Evolutionary conservation across 1,139 yeast genomes (phyloP), one percentile per base, ranked within the genome.

Genomic region (Hansenula sp.): DNA sequence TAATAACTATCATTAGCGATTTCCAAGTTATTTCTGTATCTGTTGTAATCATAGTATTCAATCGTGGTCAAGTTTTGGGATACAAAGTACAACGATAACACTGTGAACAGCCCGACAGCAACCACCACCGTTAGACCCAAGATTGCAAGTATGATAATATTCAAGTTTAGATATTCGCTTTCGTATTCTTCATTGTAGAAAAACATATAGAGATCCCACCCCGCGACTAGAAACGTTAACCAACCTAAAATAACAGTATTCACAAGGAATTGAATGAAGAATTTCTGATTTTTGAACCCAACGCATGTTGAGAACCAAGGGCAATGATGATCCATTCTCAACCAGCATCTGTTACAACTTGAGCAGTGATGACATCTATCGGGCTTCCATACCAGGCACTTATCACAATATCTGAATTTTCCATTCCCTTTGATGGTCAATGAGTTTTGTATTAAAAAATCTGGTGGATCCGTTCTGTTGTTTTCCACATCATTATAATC

Each of bases 301-400:
- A 94, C 79, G 62, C 99, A 93, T 12, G 79, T 72, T 5, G 96
- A 81, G 60, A 93, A 90, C 99, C 99, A 93, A 0, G 99, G 98
- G 61, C 99, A 93, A 65, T 87, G 95, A 59, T 93, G 99, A 65
- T 85, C 94, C 93, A 84, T 84, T 48, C 75, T 71, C 44, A 93
- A 70, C 1, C 87, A 74, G 63, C 99, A 93, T 42, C 65, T 67
- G 11, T 79, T 74, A 52, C 94, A 81, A 21, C 77, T 67, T 0
- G 87, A 81, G 48, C 99, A 93, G 63, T 93, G 98, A 60, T 93
- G 99, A 47, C 87, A 77, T 45, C 99, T 68, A 61, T 93, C 98
- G 0, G 99, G 99, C 61, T 93, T 93, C 94, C 96, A 90, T 40
- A 79, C 82, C 38, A 68, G 61, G 62, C 99, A 93, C 53, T 83